These are phyloP conservation scores for Nannochloropsis salina DNA, from an alignment of 108 stramenopile genomes.

Conservation along the genomic window DNA sequence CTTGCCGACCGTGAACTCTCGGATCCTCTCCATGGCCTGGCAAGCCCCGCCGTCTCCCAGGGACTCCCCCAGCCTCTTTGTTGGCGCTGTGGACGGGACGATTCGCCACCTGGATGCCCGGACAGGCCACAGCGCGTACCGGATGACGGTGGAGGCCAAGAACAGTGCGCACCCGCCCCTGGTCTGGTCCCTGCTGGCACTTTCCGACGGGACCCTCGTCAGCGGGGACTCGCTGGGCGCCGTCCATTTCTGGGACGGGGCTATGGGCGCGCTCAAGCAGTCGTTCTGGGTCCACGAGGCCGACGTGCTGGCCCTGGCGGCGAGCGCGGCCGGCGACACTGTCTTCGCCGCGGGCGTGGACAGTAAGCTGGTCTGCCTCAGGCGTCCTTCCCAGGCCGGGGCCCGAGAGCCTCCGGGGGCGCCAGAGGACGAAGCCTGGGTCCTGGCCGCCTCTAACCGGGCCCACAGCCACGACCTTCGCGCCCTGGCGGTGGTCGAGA, in stretches of 20 bases:
- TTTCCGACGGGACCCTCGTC: constrained; percentile 68
- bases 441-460: constrained; percentile 67
- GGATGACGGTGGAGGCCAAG: constrained; percentile 53
- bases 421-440: constrained; percentile 55
- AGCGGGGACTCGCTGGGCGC: constrained; percentile 81
- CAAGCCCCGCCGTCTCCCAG: background rate
- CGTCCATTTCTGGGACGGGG: constrained; percentile 82
- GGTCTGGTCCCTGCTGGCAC: constrained; percentile 73
- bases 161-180: constrained; percentile 58
- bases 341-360: constrained; percentile 88
- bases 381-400: constrained; percentile 60
- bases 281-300: constrained; percentile 73
- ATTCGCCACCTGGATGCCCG: constrained; percentile 63
- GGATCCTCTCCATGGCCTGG: constrained; percentile 78
- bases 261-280: constrained; percentile 69
- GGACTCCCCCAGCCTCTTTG: constrained; percentile 62
- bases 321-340: constrained; percentile 63
- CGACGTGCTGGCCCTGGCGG: constrained; percentile 75
- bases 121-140: constrained; percentile 29
- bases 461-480: constrained; percentile 87
- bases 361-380: constrained; percentile 64
- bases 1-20: constrained; percentile 65
- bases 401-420: background rate
- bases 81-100: constrained; percentile 81
- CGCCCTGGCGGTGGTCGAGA: constrained; percentile 60